Conservation (phyloP, 2,329 filamentous ascomycete genomes). For the Stachybotrys chartarum region DNA sequence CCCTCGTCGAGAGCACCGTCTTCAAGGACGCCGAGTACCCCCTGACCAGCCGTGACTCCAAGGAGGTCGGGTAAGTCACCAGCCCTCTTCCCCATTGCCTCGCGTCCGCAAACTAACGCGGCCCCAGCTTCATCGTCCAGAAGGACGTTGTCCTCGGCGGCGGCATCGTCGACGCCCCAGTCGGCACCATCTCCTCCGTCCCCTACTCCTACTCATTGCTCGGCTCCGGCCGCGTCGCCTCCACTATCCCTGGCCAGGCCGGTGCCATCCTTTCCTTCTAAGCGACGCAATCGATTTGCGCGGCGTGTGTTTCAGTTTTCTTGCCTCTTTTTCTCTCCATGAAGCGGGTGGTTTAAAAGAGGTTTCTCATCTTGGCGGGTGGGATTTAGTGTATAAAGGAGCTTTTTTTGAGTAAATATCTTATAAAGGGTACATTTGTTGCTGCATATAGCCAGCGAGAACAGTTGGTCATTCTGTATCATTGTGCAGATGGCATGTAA, state of each 20-base stretch:
- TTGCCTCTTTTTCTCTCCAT: background rate
- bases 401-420: background rate
- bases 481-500: no score
- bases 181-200: constrained; percentile 33
- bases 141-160: constrained; percentile 32
- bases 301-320: background rate
- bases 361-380: no score
- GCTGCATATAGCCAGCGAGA: background rate
- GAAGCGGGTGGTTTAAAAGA: background rate
- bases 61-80: constrained; percentile 24
- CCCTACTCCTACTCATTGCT: constrained; percentile 33
- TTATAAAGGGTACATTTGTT: background rate
- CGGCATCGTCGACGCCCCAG: constrained; percentile 33
- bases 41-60: constrained; percentile 27
- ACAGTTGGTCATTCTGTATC: background rate
- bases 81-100: background rate
- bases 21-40: constrained; percentile 31
- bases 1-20: constrained; percentile 44
- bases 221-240: constrained; percentile 32
- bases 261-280: constrained; percentile 1
- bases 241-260: constrained; percentile 1
- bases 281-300: background rate
- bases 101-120: background rate
- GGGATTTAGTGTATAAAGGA: background rate
- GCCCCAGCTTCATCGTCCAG: constrained; percentile 18